These are phyloP conservation scores for Eudorina sp. DNA, from an alignment of 139 green algal genomes.

Conservation along the genomic window DNA sequence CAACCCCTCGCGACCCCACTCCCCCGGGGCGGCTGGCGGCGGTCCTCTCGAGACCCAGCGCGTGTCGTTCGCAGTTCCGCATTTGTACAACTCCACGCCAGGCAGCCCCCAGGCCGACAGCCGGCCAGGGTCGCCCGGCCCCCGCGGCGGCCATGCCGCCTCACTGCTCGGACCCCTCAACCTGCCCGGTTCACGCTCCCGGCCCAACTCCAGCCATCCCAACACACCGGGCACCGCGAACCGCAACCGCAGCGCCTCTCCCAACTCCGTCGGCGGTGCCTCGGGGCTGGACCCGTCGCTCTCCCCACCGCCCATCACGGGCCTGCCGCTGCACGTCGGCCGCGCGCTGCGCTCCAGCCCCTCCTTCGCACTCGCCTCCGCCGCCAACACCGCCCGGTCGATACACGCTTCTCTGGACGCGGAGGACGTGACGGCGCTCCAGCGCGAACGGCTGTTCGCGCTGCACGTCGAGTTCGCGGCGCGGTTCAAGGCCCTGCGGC, in stretches of 20 bases:
- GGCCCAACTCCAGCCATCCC: not conserved
- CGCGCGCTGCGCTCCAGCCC: not conserved
- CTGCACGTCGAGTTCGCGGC: conserved; percentile 46
- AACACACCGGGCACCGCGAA: not conserved
- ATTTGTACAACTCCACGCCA: not conserved
- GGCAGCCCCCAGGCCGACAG: not conserved
- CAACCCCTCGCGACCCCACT: not conserved
- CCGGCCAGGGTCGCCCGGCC: not conserved
- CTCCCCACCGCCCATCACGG: not conserved
- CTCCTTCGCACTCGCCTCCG: conserved; percentile 31
- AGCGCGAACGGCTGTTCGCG: conserved; percentile 55
- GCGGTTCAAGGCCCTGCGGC: conserved; percentile 42
- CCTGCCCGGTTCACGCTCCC: conserved; percentile 15
- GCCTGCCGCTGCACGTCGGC: conserved; percentile 18
- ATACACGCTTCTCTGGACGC: conserved; percentile 41
- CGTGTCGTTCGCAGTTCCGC: conserved; percentile 17
- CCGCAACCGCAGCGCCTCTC: not conserved
- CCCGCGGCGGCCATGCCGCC: not conserved
- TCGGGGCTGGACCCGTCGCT: not conserved
- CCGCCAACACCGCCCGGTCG: conserved; percentile 26
- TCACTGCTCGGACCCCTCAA: conserved; percentile 23
- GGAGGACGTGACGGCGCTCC: conserved; percentile 41
- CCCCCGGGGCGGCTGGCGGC: not conserved
- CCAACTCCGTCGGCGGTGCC: not conserved
- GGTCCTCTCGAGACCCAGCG: not conserved